Evolutionary conservation across 1,139 yeast genomes (phyloP).

Genomic region (Chernovozyma aurita): DNA sequence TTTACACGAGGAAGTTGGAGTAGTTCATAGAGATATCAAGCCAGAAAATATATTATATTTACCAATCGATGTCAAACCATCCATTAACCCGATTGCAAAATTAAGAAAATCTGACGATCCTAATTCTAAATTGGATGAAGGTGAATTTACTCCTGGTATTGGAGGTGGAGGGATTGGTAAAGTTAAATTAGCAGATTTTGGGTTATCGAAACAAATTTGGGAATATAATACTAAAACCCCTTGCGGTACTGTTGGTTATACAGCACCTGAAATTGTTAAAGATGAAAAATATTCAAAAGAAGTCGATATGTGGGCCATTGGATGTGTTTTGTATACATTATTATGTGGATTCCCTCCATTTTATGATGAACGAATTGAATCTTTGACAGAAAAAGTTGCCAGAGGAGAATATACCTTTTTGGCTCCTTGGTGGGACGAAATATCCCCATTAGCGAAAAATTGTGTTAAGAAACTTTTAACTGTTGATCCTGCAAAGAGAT

Average conservation of each 20-base stretch:
- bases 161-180: conserved; percentile 53
- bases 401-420: conserved; percentile 54
- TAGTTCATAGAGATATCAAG: conserved; percentile 55
- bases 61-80: conserved; percentile 57
- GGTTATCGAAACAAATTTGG: conserved; percentile 54
- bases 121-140: conserved; percentile 47
- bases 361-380: conserved; percentile 53
- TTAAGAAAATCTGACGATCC: conserved; percentile 46
- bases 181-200: conserved; percentile 56
- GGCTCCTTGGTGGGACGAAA: conserved; percentile 65
- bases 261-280: conserved; percentile 59
- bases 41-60: conserved; percentile 52
- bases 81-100: conserved; percentile 32
- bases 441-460: conserved; percentile 48
- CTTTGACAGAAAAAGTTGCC: conserved; percentile 55
- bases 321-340: conserved; percentile 56
- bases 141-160: conserved; percentile 40
- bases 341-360: conserved; percentile 63
- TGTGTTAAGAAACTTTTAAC: conserved; percentile 74
- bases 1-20: conserved; percentile 52
- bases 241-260: conserved; percentile 61
- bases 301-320: conserved; percentile 64
- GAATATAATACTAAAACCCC: conserved; percentile 58
- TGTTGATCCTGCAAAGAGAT: conserved; percentile 75
- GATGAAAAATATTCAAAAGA: conserved; percentile 57